phyloP scores from a whole-genome alignment of 768 basidiomycete species.

The Hygrocybe punicea region DNA sequence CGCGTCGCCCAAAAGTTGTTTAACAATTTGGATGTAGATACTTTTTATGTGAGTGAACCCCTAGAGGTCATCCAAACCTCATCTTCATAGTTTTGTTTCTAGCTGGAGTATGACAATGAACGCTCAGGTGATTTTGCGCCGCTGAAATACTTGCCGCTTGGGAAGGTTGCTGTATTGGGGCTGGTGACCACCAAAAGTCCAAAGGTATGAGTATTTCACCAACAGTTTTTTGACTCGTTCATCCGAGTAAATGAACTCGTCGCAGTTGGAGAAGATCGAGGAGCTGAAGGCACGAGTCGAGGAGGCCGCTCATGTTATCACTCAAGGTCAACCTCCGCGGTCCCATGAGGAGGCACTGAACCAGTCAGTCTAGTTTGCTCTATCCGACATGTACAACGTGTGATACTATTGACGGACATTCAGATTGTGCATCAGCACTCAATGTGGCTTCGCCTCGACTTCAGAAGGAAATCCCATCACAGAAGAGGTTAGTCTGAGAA shows the following conservation, averaged over 20 bases:
- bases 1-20: slow-evolving; percentile 56
- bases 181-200: slow-evolving; percentile 48
- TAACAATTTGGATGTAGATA: slow-evolving; percentile 56
- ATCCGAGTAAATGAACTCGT: neutral
- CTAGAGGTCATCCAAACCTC: neutral
- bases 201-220: slow-evolving; percentile 31
- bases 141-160: slow-evolving; percentile 49
- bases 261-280: slow-evolving; percentile 49
- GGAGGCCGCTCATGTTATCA: slow-evolving; percentile 51
- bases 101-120: slow-evolving; percentile 66
- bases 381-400: neutral
- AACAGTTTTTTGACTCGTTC: neutral
- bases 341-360: slow-evolving; percentile 50
- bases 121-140: slow-evolving; percentile 59
- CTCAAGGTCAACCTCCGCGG: slow-evolving; percentile 41
- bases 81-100: slow-evolving; percentile 13
- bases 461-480: slow-evolving; percentile 57
- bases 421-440: slow-evolving; percentile 57
- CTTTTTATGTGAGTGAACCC: slow-evolving; percentile 41
- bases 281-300: slow-evolving; percentile 49
- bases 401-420: neutral
- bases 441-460: slow-evolving; percentile 61
- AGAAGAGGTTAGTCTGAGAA: slow-evolving; percentile 22
- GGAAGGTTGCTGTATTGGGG: slow-evolving; percentile 48
- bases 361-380: slow-evolving; percentile 38